Conservation (phyloP, 2,329 filamentous ascomycete genomes). For the Trichoderma koningii region DNA sequence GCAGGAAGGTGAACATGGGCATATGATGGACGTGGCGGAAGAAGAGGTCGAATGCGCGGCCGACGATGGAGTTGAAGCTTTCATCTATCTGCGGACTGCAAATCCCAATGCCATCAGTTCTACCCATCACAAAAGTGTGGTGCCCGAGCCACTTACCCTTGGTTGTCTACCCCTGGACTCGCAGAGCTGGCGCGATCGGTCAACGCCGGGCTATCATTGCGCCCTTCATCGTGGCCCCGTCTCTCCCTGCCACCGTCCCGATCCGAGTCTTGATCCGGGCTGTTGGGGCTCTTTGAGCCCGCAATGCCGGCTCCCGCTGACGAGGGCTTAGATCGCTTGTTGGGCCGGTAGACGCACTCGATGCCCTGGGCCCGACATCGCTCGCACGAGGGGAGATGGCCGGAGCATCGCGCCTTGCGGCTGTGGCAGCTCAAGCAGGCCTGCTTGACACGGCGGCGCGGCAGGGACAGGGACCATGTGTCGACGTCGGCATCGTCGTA, state of each 20-base stretch:
- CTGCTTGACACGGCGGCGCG: slow-evolving; percentile 57
- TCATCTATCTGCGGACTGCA: slow-evolving; percentile 44
- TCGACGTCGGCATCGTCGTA: slow-evolving; percentile 53
- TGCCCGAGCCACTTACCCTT: slow-evolving; percentile 37
- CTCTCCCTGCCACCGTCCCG: slow-evolving; percentile 20
- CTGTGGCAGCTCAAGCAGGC: slow-evolving; percentile 61
- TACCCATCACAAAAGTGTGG: background rate
- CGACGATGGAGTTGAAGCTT: slow-evolving; percentile 52
- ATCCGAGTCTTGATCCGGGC: slow-evolving; percentile 40
- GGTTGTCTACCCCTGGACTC: slow-evolving; percentile 41
- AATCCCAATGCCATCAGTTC: background rate
- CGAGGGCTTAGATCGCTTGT: slow-evolving; percentile 44
- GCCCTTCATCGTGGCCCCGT: slow-evolving; percentile 35
- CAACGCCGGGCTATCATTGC: slow-evolving; percentile 41
- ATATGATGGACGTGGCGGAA: slow-evolving; percentile 62
- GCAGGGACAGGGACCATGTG: slow-evolving; percentile 48
- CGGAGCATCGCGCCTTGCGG: slow-evolving; percentile 60
- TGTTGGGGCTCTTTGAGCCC: slow-evolving; percentile 36
- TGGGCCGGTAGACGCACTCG: slow-evolving; percentile 57
- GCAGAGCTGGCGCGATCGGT: slow-evolving; percentile 40
- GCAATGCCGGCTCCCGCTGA: slow-evolving; percentile 29
- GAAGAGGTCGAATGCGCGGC: slow-evolving; percentile 58
- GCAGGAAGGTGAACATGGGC: slow-evolving; percentile 60
- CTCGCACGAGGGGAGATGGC: slow-evolving; percentile 58
- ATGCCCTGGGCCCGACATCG: slow-evolving; percentile 53